phyloP scores from a whole-genome alignment of 805 yeast genomes.

The Yamadazyma insecticola region DNA sequence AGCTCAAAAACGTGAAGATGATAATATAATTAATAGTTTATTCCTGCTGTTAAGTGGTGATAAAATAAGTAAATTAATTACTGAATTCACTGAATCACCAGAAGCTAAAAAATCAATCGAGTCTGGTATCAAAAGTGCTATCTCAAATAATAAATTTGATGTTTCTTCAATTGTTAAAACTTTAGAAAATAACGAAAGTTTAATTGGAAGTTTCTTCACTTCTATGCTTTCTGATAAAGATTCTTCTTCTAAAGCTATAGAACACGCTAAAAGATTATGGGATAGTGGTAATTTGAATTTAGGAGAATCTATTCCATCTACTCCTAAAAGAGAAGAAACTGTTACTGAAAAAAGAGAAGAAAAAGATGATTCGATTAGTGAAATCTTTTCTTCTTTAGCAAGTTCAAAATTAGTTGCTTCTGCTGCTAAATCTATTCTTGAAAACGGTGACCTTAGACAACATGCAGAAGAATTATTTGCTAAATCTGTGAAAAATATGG shows the following conservation, averaged over 20 bases:
- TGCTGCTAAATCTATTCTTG: conserved; percentile 19
- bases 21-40: conserved; percentile 3
- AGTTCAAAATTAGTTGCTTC: conserved; percentile 18
- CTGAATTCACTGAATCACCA: no score
- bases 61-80: no score
- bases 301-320: conserved; percentile 1
- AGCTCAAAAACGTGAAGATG: conserved; percentile 5
- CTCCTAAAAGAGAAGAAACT: conserved; percentile 3
- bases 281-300: conserved; percentile 10
- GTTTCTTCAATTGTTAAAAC: no score
- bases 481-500: conserved; percentile 17
- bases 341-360: conserved; percentile 7
- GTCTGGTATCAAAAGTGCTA: no score
- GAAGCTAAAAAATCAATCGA: no score
- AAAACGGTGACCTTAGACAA: conserved; percentile 14
- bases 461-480: conserved; percentile 17
- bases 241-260: conserved; percentile 10
- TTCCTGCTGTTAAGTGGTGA: conserved; percentile 7
- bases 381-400: conserved; percentile 17
- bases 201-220: conserved; percentile 11
- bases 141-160: no score
- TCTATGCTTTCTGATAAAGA: conserved; percentile 14
- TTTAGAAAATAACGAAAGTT: no score
- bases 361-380: conserved; percentile 14
- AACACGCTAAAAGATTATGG: conserved; percentile 14